phyloP scores from a whole-genome alignment of 108 stramenopile species.

The Skeletonema tropicum region DNA sequence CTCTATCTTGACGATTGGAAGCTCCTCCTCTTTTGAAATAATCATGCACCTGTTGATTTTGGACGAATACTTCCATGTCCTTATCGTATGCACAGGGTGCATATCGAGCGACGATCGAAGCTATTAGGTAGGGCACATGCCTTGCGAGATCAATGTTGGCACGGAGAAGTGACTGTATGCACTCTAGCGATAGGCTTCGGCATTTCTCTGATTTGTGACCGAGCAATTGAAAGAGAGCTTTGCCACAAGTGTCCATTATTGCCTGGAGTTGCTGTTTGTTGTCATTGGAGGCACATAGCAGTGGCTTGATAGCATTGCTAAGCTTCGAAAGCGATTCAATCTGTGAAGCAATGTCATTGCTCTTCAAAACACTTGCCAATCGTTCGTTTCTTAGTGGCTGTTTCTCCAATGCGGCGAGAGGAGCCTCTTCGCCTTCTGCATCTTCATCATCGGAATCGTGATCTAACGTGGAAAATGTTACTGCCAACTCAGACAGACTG shows the following conservation, averaged over 20 bases:
- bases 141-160: slow-evolving; percentile 40
- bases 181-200: slow-evolving; percentile 48
- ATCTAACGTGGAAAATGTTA: neutral
- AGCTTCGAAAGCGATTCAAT: slow-evolving; percentile 32
- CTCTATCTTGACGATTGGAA: slow-evolving; percentile 52
- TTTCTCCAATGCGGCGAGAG: neutral
- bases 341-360: slow-evolving; percentile 24
- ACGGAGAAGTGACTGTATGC: slow-evolving; percentile 40
- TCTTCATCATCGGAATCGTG: slow-evolving; percentile 50
- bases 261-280: slow-evolving; percentile 25
- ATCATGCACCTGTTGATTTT: slow-evolving; percentile 51
- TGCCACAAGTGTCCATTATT: slow-evolving; percentile 41
- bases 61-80: slow-evolving; percentile 65
- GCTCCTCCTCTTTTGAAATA: slow-evolving; percentile 67
- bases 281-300: slow-evolving; percentile 12
- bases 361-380: slow-evolving; percentile 30
- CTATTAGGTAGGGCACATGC: slow-evolving; percentile 58
- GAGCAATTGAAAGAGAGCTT: slow-evolving; percentile 29
- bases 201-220: slow-evolving; percentile 46
- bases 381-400: slow-evolving; percentile 34
- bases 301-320: slow-evolving; percentile 17
- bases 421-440: slow-evolving; percentile 25
- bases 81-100: slow-evolving; percentile 53
- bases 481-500: neutral
- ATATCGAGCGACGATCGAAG: slow-evolving; percentile 51